phyloP scores from a whole-genome alignment of 1,284 basidiomycete genomes.

The Meira miltonrushii region DNA sequence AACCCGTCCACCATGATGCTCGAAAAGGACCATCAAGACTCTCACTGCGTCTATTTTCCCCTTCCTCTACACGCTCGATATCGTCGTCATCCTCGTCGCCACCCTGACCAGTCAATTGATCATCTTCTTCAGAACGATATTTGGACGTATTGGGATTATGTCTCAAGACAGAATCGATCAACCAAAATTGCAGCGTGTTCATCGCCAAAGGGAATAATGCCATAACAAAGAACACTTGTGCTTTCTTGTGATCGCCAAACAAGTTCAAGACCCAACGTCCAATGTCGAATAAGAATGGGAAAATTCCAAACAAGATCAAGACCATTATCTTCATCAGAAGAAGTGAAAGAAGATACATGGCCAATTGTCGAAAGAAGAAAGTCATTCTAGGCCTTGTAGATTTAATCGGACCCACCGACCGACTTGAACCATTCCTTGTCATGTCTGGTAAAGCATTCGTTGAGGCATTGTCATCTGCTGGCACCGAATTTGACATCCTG shows the following conservation, averaged over 20 bases:
- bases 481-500: not conserved
- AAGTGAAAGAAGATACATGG: constrained; percentile 75
- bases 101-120: not conserved
- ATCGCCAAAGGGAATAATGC: constrained; percentile 86
- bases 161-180: constrained; percentile 47
- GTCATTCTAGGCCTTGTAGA: constrained; percentile 29
- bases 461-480: not conserved
- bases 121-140: constrained; percentile 25
- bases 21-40: not conserved
- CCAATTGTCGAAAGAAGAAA: constrained; percentile 77
- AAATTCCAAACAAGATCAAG: constrained; percentile 65
- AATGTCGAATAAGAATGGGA: constrained; percentile 64
- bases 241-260: constrained; percentile 60
- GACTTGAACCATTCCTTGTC: not conserved
- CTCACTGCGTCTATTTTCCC: not conserved
- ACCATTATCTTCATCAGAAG: constrained; percentile 83
- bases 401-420: not conserved
- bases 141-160: constrained; percentile 39
- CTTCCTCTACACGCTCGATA: not conserved
- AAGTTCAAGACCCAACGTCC: constrained; percentile 79
- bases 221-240: constrained; percentile 62
- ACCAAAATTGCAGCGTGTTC: constrained; percentile 57
- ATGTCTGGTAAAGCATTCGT: not conserved
- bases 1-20: not conserved
- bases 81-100: not conserved